phyloP scores from a whole-genome alignment of 2,329 filamentous ascomycete species.

The Geosmithia putterillii region DNA sequence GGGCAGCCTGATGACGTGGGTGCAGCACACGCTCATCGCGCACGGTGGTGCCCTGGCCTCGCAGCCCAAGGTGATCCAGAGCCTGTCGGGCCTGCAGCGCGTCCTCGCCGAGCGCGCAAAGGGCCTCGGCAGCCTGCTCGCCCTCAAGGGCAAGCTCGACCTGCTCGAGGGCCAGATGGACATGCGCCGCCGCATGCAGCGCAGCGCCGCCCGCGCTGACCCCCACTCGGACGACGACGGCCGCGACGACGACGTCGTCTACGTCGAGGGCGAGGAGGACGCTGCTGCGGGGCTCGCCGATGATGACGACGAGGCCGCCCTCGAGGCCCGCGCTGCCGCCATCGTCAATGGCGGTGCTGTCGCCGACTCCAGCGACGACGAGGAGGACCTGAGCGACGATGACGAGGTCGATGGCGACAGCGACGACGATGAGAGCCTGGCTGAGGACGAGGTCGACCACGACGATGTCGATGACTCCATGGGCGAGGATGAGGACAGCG shows the following conservation, averaged over 20 bases:
- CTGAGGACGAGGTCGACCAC: slow-evolving; percentile 48
- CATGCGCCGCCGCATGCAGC: slow-evolving; percentile 59
- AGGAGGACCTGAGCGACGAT: slow-evolving; percentile 11
- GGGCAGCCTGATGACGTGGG: slow-evolving; percentile 84
- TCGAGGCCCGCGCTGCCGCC: too few relatives aligned
- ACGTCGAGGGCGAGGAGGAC: slow-evolving; percentile 72
- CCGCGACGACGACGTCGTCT: slow-evolving; percentile 63
- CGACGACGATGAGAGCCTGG: slow-evolving; percentile 42
- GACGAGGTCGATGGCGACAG: slow-evolving; percentile 28
- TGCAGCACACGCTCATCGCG: slow-evolving; percentile 86
- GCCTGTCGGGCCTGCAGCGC: slow-evolving; percentile 67
- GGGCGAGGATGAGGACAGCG: slow-evolving; percentile 43
- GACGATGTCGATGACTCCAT: slow-evolving; percentile 42
- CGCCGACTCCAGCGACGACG: too few relatives aligned
- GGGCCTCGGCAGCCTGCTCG: slow-evolving; percentile 68
- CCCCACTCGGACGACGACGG: slow-evolving; percentile 36
- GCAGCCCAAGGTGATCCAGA: slow-evolving; percentile 70
- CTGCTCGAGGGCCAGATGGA: slow-evolving; percentile 87
- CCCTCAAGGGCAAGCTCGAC: slow-evolving; percentile 90
- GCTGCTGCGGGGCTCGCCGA: slow-evolving; percentile 15
- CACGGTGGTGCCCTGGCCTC: slow-evolving; percentile 86
- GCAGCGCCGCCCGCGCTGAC: slow-evolving; percentile 12
- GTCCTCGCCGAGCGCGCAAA: slow-evolving; percentile 80
- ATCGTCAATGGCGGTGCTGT: too few relatives aligned
- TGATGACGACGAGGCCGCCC: slow-evolving; percentile 13